phyloP scores from a whole-genome alignment of 192 early-diverging fungal genomes.

The Coemansia sp. region DNA sequence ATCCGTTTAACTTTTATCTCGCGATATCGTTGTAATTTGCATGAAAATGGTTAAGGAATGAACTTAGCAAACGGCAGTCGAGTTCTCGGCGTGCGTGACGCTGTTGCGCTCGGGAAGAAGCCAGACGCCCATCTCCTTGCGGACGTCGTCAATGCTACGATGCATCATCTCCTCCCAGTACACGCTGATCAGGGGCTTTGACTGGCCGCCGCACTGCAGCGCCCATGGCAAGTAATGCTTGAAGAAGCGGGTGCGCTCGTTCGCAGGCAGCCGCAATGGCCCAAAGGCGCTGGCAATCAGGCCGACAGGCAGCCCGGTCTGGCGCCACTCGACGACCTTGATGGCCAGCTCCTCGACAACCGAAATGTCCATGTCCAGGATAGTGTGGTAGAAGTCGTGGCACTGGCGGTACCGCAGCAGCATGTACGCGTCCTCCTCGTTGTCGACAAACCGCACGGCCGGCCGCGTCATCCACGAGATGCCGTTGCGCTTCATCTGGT shows the following conservation, averaged over 20 bases:
- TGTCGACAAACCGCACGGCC: conserved; percentile 84
- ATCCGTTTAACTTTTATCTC: no score
- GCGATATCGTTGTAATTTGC: no score
- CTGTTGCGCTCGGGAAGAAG: conserved; percentile 51
- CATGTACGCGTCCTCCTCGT: conserved; percentile 90
- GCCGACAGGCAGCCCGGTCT: conserved; percentile 89
- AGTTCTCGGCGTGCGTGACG: conserved; percentile 23
- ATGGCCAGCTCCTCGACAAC: conserved; percentile 91
- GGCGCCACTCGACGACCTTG: conserved; percentile 93
- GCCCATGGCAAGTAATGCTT: conserved; percentile 88
- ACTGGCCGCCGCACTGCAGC: conserved; percentile 72
- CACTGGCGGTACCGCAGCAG: conserved; percentile 91
- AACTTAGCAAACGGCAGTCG: conserved; percentile 7
- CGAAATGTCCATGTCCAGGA: conserved; percentile 77
- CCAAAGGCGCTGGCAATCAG: conserved; percentile 81
- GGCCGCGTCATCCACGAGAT: conserved; percentile 81
- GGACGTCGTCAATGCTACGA: conserved; percentile 64
- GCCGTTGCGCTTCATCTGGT: conserved; percentile 75
- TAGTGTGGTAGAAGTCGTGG: conserved; percentile 92
- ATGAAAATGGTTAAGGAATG: no score
- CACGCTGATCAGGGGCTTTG: conserved; percentile 82
- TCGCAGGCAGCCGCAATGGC: conserved; percentile 64
- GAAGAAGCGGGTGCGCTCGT: conserved; percentile 66
- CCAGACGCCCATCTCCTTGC: conserved; percentile 72
- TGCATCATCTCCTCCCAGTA: conserved; percentile 86